Evolutionary conservation across 345 rosid species (phyloP), one percentile per base, ranked within the genome.

Genomic region (Citrus sinensis): DNA sequence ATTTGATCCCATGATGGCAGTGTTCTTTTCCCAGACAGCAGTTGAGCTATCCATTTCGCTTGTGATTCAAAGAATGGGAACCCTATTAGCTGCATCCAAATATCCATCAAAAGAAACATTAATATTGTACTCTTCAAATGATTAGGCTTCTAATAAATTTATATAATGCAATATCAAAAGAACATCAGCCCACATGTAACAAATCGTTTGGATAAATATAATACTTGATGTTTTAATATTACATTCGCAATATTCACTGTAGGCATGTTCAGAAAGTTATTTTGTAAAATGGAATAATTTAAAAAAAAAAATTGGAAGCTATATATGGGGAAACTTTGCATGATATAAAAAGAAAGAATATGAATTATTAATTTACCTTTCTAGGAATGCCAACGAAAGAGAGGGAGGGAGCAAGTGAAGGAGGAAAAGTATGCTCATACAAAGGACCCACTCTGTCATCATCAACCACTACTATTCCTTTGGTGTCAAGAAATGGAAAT

Each of bases 391-490:
- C 99, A 9, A 90, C 76, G 76, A 95, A 95, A 78, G 98, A 92
- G 54, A 95, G 96, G 70, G 94, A 91, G 63, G 98, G 98, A 60
- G 99, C 90, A 25, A 95, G 94, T 22, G 85, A 85, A 40, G 98
- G 99, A 84, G 98, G 96, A 84, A 95, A 95, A 72, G 99, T 95
- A 56, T 95, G 99, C 85, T 95, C 97, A 73, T 84, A 95, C 82
- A 95, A 83, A 29, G 97, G 99, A 0, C 98, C 99, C 84, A 95
- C 99, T 82, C 99, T 86, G 82, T 91, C 92, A 85, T 93, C 98
- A 82, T 93, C 98, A 17, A 93, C 91, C 77, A n/a, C 85, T 54
- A 95, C 85, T 69, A 83, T 93, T 83, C 98, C 99, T 93, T 92
- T 91, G 80, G 91, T 92, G 92, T 95, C 99, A 90, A 95, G 99